phyloP scores from a whole-genome alignment of 208 protist genomes.

The Herpetomonas muscarum region DNA sequence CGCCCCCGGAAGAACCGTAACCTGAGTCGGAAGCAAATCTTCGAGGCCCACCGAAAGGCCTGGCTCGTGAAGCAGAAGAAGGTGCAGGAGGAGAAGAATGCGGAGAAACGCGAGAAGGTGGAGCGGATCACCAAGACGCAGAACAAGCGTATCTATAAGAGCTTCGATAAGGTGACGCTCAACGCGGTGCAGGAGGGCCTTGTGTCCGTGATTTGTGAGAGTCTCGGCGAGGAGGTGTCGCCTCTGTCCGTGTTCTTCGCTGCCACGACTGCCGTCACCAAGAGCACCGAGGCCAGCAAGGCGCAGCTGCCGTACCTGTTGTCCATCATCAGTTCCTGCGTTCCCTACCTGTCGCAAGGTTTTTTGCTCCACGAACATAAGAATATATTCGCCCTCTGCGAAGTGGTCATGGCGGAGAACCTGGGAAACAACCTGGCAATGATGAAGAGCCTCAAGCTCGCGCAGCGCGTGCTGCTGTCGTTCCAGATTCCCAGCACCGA shows the following conservation, averaged over 20 bases:
- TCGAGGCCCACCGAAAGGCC: constrained; percentile 49
- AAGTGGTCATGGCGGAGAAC: constrained; percentile 76
- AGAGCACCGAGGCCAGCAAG: constrained; percentile 41
- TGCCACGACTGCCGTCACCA: constrained; percentile 57
- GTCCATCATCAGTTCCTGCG: constrained; percentile 67
- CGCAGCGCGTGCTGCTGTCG: constrained; percentile 54
- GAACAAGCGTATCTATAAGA: constrained; percentile 74
- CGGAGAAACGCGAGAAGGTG: constrained; percentile 34
- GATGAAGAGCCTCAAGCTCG: constrained; percentile 72
- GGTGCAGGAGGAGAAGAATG: constrained; percentile 32
- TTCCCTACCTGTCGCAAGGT: constrained; percentile 65
- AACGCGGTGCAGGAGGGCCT: constrained; percentile 73
- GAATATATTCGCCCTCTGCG: constrained; percentile 38
- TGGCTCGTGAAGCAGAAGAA: constrained; percentile 52
- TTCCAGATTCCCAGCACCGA: constrained; percentile 52
- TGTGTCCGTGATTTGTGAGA: constrained; percentile 47
- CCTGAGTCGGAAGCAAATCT: constrained; percentile 73
- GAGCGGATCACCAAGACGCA: constrained; percentile 47
- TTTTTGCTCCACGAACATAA: constrained; percentile 53
- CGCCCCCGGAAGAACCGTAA: constrained; percentile 48
- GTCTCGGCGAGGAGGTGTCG: constrained; percentile 54
- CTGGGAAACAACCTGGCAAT: constrained; percentile 49
- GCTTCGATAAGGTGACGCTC: constrained; percentile 60
- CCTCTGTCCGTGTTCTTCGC: constrained; percentile 82
- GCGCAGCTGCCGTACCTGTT: constrained; percentile 80